Percentiles rank a stretch among this genome's conserved stretches.
These are phyloP conservation scores for Cenchrus americanus DNA, from an alignment of 176 grass and related monocot genomes.

Conservation along the genomic window DNA sequence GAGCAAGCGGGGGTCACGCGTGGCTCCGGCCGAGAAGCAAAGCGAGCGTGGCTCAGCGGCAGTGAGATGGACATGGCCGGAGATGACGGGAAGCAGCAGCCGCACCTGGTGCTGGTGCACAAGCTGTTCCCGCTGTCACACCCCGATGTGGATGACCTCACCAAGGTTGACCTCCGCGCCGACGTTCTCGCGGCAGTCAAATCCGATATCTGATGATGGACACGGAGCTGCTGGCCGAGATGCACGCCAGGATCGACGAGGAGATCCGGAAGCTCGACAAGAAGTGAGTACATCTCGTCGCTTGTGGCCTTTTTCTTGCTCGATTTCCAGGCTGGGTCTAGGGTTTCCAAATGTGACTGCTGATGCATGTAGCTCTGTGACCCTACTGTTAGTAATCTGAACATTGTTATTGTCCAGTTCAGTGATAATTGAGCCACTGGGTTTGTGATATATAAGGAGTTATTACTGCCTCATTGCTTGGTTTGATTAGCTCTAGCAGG, in stretches of 20 bases:
- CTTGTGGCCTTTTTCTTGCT: constrained; percentile 14
- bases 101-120: constrained; percentile 78
- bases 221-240: constrained; percentile 80
- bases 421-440: background rate
- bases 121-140: constrained; percentile 90
- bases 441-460: background rate
- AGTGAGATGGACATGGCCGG: constrained; percentile 54
- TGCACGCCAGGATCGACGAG: constrained; percentile 78
- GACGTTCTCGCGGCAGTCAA: constrained; percentile 82
- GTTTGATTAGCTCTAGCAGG: background rate
- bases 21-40: too few species aligned
- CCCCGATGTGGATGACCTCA: constrained; percentile 77
- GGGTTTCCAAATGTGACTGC: constrained; percentile 8
- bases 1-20: too few species aligned
- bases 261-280: constrained; percentile 84
- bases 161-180: constrained; percentile 83
- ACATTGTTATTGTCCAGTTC: background rate
- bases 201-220: constrained; percentile 74
- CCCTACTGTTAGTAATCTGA: background rate
- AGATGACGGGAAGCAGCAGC: constrained; percentile 69
- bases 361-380: background rate
- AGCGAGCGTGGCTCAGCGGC: background rate
- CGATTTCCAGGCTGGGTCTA: constrained; percentile 26
- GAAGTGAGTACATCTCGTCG: constrained; percentile 70
- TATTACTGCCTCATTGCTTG: background rate